These are phyloP conservation scores for Penicillium sp. DNA, from an alignment of 2,329 filamentous ascomycete species.

Conservation along the genomic window DNA sequence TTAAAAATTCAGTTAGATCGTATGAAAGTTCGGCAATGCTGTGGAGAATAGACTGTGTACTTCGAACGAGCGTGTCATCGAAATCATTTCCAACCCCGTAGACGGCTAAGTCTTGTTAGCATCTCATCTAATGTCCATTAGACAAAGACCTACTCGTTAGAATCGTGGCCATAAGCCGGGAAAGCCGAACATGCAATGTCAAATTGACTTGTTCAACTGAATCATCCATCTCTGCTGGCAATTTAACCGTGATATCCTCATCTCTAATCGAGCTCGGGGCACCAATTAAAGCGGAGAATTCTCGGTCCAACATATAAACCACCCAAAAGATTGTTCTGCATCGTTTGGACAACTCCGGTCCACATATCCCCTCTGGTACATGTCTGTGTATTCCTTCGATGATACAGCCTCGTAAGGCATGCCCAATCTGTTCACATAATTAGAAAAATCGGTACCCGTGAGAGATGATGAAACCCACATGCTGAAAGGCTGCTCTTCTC, in stretches of 20 bases:
- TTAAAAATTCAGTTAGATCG: conserved; percentile 19
- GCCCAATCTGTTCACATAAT: conserved; percentile 17
- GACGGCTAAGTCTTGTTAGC: conserved; percentile 12
- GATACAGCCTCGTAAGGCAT: conserved; percentile 23
- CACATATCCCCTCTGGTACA: conserved; percentile 20
- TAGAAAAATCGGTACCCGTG: background rate
- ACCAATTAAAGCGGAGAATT: conserved; percentile 24
- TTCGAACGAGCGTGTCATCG: conserved; percentile 19
- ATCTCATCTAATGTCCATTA: too few species aligned
- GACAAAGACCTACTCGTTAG: conserved; percentile 16
- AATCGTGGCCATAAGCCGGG: conserved; percentile 22
- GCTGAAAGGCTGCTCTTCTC: conserved; percentile 34
- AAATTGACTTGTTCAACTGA: conserved; percentile 19
- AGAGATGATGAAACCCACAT: conserved; percentile 21
- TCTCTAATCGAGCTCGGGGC: conserved; percentile 24
- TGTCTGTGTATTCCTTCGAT: conserved; percentile 25
- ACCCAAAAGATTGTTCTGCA: conserved; percentile 25
- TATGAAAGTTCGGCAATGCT: conserved; percentile 22
- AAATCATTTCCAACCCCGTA: conserved; percentile 22
- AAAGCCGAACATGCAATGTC: conserved; percentile 22
- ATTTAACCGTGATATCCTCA: conserved; percentile 23
- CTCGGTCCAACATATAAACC: conserved; percentile 24
- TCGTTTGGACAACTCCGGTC: conserved; percentile 18
- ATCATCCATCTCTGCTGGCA: conserved; percentile 18
- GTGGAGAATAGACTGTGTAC: conserved; percentile 22